A percentile compares a stretch with the other conserved stretches of the same genome.
Conservation (phyloP, 164 flowering plant species). For the Buxus sempervirens region DNA sequence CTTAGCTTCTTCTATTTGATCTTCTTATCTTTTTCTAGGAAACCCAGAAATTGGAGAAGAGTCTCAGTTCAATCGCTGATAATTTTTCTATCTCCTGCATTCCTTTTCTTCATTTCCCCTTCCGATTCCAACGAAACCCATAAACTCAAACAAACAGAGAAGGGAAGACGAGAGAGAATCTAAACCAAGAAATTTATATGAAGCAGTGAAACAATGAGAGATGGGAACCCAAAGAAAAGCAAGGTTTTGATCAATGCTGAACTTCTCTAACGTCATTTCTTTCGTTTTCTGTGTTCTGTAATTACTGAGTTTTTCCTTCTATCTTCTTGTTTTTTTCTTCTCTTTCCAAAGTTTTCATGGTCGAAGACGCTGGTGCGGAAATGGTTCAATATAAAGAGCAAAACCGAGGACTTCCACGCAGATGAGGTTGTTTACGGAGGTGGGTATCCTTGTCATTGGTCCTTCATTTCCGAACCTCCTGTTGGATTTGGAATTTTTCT, state of each 20-base stretch:
- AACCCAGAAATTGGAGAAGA: neutral
- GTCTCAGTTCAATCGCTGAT: constrained; percentile 2
- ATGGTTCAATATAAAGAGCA: constrained; percentile 85
- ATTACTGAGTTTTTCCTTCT: constrained; percentile 3
- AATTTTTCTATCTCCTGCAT: neutral
- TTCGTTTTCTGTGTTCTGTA: constrained; percentile 3
- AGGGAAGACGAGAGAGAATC: neutral
- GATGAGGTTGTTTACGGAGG: constrained; percentile 42
- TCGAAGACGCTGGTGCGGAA: constrained; percentile 79
- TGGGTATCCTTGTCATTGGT: constrained; percentile 5
- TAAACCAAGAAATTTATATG: constrained; percentile 42
- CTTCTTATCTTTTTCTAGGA: neutral
- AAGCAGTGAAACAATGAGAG: constrained; percentile 77
- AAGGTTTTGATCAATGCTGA: constrained; percentile 32
- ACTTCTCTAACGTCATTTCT: neutral
- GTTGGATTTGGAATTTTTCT: neutral
- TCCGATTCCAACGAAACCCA: constrained; percentile 1
- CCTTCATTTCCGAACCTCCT: neutral
- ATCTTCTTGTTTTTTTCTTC: neutral
- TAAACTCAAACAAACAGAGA: constrained; percentile 8
- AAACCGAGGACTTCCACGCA: constrained; percentile 65
- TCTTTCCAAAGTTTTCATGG: constrained; percentile 67
- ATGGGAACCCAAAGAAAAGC: constrained; percentile 83
- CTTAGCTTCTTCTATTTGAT: neutral
- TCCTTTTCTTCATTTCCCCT: neutral